Percentiles rank a stretch among this genome's conserved stretches.
phyloP scores from a whole-genome alignment of 2,329 filamentous ascomycete species.

The Cercospora canescens region DNA sequence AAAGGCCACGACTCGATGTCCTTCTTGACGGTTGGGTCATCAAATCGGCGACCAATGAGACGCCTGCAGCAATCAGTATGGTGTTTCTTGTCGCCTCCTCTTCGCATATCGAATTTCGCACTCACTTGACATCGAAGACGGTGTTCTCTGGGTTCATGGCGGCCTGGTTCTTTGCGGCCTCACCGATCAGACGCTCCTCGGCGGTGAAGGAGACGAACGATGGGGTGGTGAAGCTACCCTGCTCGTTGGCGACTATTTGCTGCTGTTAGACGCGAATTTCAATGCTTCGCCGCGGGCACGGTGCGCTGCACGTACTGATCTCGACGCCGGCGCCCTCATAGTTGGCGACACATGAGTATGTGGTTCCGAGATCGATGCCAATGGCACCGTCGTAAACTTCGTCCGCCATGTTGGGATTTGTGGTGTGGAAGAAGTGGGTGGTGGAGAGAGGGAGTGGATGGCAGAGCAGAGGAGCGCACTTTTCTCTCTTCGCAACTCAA shows the following conservation, averaged over 20 bases:
- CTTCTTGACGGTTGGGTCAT: conserved; percentile 97
- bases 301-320: conserved; percentile 64
- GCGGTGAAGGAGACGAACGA: conserved; percentile 99
- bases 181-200: conserved; percentile 98
- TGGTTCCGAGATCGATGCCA: conserved; percentile 99
- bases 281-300: not conserved
- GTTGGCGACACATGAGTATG: conserved; percentile 99
- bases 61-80: conserved; percentile 62
- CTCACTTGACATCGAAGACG: conserved; percentile 90
- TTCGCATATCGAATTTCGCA: conserved; percentile 8
- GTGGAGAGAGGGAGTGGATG: conserved; percentile 1
- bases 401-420: conserved; percentile 73
- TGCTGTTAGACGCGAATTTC: conserved; percentile 15
- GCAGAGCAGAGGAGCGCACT: conserved; percentile 7
- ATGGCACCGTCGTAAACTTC: conserved; percentile 99
- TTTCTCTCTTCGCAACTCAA: conserved; percentile 4
- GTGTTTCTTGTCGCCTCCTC: conserved; percentile 5
- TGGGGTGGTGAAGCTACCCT: conserved; percentile 98
- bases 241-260: conserved; percentile 81
- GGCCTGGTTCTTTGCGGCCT: conserved; percentile 99
- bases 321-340: conserved; percentile 99
- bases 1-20: conserved; percentile 99
- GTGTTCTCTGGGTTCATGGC: conserved; percentile 99
- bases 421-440: conserved; percentile 14
- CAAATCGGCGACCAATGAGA: conserved; percentile 93